Evolutionary conservation across 331 rosid species (phyloP).

Genomic region (Acacia concinna): DNA sequence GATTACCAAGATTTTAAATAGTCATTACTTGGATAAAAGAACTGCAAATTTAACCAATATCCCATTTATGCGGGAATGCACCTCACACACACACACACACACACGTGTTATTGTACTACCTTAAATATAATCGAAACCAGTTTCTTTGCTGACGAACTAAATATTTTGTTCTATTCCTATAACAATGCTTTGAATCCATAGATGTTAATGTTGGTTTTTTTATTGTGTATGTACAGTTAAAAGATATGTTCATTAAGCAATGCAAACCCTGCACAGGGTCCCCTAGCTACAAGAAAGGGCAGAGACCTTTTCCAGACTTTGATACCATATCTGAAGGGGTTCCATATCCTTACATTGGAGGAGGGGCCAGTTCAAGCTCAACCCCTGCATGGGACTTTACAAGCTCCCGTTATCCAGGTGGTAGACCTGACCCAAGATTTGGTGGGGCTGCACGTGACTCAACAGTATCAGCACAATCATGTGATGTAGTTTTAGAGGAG

Average conservation of each 20-base stretch:
- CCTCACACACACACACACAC: not conserved
- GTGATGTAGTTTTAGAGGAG: slow-evolving; percentile 68
- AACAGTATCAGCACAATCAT: slow-evolving; percentile 33
- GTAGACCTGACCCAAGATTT: slow-evolving; percentile 59
- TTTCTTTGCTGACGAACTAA: not conserved
- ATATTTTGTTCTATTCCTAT: not conserved
- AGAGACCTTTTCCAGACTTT: slow-evolving; percentile 64
- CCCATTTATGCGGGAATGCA: not conserved
- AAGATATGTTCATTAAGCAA: slow-evolving; percentile 81
- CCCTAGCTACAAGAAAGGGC: slow-evolving; percentile 63
- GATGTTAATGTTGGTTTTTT: slow-evolving; percentile 3
- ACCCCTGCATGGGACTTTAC: slow-evolving; percentile 90
- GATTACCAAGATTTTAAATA: not conserved
- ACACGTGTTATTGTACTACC: not conserved
- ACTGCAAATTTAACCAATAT: not conserved
- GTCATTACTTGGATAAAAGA: not conserved
- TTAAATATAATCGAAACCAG: not conserved
- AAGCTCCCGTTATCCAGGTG: slow-evolving; percentile 46
- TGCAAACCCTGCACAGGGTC: slow-evolving; percentile 77
- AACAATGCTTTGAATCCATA: not conserved
- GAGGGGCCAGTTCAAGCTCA: slow-evolving; percentile 80
- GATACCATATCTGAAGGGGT: slow-evolving; percentile 82
- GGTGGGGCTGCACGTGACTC: slow-evolving; percentile 46
- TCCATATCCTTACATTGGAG: slow-evolving; percentile 79
- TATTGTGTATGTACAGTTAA: slow-evolving; percentile 52